Evolutionary conservation across 164 flowering plant species (phyloP), one percentile per base, ranked within the genome.

Genomic region (Vitis amurensis): DNA sequence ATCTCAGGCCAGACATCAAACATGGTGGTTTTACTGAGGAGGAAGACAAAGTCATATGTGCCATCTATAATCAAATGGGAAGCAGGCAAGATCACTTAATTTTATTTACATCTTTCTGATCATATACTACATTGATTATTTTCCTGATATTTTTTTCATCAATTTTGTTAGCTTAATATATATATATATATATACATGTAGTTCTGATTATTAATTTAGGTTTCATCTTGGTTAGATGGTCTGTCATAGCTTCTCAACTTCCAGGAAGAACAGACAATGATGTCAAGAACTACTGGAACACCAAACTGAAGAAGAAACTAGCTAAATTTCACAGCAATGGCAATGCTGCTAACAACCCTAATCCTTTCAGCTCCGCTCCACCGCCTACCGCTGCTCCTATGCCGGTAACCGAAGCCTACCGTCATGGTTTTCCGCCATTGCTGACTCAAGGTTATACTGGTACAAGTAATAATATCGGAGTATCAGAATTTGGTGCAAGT

Each of bases 221-320:
- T 37, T 37, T 37, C 44, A 37, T 37, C 44, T 60, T 60, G 50
- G 9, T 23, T 64, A 82, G 85, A 63, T 82, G 85, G 85, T 82
- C 85, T 27, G 44, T 77, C 55, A 82, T 82, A 63, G 82, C 85
- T 12, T 72, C 81, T 67, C 68, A 79, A 4, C 66, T 82, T 1
- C 81, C 80, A 12, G 82, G 85, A 67, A 71, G 82, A 67, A 78
- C 82, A 62, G 84, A 79, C 73, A 78, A 78, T 63, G 82, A 78
- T 56, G 75, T 82, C 65, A 82, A 82, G 68, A 82, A 82, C 61
- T 73, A 77, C 55, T 82, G 85, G 85, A 82, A 82, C 73, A 82
- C 85, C 17, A 79, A 77, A 59, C 37, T 82, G 13, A 82, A 77
- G 77, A 82, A 77, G 77, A 77, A 72, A 76, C 59, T 77, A 77